Evolutionary conservation across 495 filamentous ascomycete genomes (phyloP).

Genomic region (Recurvomyces mirabilis): DNA sequence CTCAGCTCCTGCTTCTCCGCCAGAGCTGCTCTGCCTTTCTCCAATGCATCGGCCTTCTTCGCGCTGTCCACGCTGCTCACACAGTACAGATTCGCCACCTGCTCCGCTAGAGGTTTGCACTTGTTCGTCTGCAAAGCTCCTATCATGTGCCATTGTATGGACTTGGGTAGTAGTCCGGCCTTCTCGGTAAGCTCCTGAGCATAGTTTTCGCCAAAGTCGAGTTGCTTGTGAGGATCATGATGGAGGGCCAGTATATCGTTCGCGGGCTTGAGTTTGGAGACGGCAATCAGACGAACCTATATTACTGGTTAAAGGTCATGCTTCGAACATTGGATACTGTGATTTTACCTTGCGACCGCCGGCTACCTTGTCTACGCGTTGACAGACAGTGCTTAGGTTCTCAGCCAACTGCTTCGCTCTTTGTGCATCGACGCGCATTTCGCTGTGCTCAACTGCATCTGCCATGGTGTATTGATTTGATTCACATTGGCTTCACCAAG

Average conservation of each 20-base stretch:
- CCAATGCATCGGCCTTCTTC: conserved; percentile 74
- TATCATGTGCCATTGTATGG: conserved; percentile 91
- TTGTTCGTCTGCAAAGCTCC: conserved; percentile 85
- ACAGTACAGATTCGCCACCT: conserved; percentile 82
- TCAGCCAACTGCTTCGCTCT: conserved; percentile 27
- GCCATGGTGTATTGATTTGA: neutral
- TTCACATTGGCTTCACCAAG: neutral
- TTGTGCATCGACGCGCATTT: conserved; percentile 29
- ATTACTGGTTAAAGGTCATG: neutral
- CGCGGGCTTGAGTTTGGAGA: conserved; percentile 87
- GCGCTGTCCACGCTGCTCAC: conserved; percentile 78
- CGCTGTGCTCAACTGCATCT: neutral
- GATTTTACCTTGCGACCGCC: conserved; percentile 8
- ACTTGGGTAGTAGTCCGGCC: conserved; percentile 60
- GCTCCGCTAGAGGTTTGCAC: conserved; percentile 70
- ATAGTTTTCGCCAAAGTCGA: conserved; percentile 97
- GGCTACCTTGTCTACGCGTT: conserved; percentile 24
- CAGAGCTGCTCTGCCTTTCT: conserved; percentile 52
- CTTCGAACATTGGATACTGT: neutral
- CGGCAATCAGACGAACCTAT: conserved; percentile 75
- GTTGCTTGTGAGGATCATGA: conserved; percentile 41
- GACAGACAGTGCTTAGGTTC: conserved; percentile 25
- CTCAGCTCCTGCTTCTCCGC: conserved; percentile 20
- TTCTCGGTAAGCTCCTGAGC: conserved; percentile 84
- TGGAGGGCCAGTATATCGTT: conserved; percentile 79